Base-by-base conservation (phyloP, 768 basidiomycete genomes). In the Hericium coralloides region DNA sequence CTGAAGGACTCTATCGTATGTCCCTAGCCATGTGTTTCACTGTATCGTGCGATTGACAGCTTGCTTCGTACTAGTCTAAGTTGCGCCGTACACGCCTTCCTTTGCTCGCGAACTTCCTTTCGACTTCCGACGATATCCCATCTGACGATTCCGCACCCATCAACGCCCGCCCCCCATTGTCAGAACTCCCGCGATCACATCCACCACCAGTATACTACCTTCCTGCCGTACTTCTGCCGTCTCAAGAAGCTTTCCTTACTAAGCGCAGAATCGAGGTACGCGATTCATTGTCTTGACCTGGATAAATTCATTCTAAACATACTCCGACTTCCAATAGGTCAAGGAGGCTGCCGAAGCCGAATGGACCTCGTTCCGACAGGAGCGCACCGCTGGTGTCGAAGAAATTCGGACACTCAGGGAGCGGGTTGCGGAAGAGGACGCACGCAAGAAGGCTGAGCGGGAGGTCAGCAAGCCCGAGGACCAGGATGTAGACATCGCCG, bases 121-220 rank as follows among this genome's bases (percentile, higher is more conserved):
- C 80, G 60, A 91, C 89, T 36, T 85, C 85, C 61, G 89, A 92
- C 69, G 70, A 70, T 55, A 80, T 90, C 56, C 78, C 79, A 36
- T 51, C 67, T 12, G 66, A 71, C 51, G 69, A 72, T 25, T 64
- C 64, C 38, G 52, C 58, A 25, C 63, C 72, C 20, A 64, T 69
- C 15, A 53, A 66, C 31, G 62, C 67, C 5, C 55, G 66, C 22
- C 69, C 72, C 49, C 71, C 67, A 14, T 74, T 85, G 47, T 72
- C 75, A 6, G 74, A 75, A 10, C 76, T 79, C 0, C 78, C 79
- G 26, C 78, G 86, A 55, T 74, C 84, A 38, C 86, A 90, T 58
- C 89, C 87, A 8, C 84, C 89, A 20, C 86, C 89, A 3, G 63
- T 92, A 15, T 90, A 85, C 64, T 92, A 89, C 63, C 80, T 89